Conservation (phyloP, 148 eudicot species). For the Limonium bicolor region DNA sequence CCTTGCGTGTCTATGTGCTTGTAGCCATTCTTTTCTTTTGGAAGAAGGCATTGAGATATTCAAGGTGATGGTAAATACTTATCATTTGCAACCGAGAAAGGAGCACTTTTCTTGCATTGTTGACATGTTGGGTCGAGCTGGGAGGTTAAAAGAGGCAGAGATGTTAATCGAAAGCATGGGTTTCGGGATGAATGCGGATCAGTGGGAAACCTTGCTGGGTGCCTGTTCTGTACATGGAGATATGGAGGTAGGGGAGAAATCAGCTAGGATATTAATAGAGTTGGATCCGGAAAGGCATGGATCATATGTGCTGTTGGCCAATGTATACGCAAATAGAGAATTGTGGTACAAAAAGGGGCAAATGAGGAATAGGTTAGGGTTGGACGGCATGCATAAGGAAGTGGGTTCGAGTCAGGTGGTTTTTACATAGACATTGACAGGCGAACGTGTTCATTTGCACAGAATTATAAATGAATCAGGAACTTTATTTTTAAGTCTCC, state of each 20-base stretch:
- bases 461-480: not conserved
- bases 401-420: slow-evolving; percentile 17
- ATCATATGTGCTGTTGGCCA: slow-evolving; percentile 22
- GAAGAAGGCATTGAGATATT: slow-evolving; percentile 17
- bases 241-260: slow-evolving; percentile 13
- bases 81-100: slow-evolving; percentile 11
- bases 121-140: slow-evolving; percentile 30
- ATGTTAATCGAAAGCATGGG: slow-evolving; percentile 16
- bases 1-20: slow-evolving; percentile 22
- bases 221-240: slow-evolving; percentile 28
- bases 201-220: slow-evolving; percentile 24
- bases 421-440: no score
- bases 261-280: slow-evolving; percentile 10
- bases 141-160: slow-evolving; percentile 21
- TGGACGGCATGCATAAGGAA: slow-evolving; percentile 10
- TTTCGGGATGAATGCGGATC: slow-evolving; percentile 11
- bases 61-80: slow-evolving; percentile 11
- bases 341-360: slow-evolving; percentile 24
- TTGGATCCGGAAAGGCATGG: slow-evolving; percentile 12
- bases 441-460: no score
- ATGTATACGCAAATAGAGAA: slow-evolving; percentile 25
- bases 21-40: slow-evolving; percentile 20
- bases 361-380: slow-evolving; percentile 12
- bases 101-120: slow-evolving; percentile 28
- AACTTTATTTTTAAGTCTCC: not conserved